A percentile compares a stretch with the other conserved stretches of the same genome.
These are phyloP conservation scores for Rhodotorula glutinis DNA, from an alignment of 1,284 basidiomycete species.

Conservation along the genomic window DNA sequence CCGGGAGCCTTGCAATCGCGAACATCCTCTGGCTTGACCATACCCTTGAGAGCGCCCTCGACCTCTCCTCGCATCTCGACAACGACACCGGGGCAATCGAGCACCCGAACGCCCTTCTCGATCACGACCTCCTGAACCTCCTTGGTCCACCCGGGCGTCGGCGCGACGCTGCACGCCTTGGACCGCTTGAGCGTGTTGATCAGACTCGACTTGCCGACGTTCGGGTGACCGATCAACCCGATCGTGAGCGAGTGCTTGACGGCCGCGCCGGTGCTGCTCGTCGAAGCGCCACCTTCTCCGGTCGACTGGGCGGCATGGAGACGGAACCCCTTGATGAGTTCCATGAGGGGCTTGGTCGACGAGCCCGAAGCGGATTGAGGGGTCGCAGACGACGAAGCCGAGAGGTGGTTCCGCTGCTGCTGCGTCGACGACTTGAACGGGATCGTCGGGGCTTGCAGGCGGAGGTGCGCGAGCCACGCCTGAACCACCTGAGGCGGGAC, in stretches of 20 bases:
- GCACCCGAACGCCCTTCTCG: constrained; percentile 84
- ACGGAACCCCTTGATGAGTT: constrained; percentile 84
- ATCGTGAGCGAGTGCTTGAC: constrained; percentile 61
- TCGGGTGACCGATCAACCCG: constrained; percentile 94
- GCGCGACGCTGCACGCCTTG: constrained; percentile 89
- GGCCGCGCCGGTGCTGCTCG: not conserved
- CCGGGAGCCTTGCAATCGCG: constrained; percentile 85
- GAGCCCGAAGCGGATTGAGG: constrained; percentile 58
- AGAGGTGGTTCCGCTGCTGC: constrained; percentile 73
- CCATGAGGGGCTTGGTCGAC: constrained; percentile 67
- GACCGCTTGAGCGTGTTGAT: constrained; percentile 92
- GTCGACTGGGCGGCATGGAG: constrained; percentile 8
- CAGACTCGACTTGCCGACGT: constrained; percentile 92
- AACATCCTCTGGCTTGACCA: constrained; percentile 86
- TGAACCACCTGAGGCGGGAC: constrained; percentile 85
- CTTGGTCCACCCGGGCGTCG: constrained; percentile 91
- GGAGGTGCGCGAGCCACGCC: constrained; percentile 82
- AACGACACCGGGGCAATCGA: constrained; percentile 96
- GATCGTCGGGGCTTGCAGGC: constrained; percentile 86
- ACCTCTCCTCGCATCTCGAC: constrained; percentile 61
- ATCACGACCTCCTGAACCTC: constrained; percentile 90
- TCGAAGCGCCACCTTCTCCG: constrained; percentile 2
- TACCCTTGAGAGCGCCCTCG: constrained; percentile 83
- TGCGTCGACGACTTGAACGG: constrained; percentile 88
- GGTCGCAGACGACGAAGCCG: constrained; percentile 59